Evolutionary conservation across 2,329 filamentous ascomycete species (phyloP), one percentile per base, ranked within the genome.

Genomic region (Fusarium sp.): DNA sequence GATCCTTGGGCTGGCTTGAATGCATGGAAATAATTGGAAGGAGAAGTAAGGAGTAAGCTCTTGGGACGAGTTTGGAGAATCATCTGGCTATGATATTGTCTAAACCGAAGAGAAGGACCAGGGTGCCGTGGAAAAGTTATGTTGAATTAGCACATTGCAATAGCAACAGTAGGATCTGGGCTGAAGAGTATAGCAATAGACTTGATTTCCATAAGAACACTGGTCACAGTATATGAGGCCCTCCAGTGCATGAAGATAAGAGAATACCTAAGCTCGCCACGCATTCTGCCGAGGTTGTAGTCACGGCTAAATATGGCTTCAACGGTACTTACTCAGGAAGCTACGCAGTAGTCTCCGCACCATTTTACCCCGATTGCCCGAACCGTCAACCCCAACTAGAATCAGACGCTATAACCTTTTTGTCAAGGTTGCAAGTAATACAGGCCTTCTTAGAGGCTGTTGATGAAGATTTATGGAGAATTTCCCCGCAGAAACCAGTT

Each of bases 1-100:
- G 85, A 87, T 69, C 85, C 85, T 2, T 87, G 85, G 85, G 83
- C 85, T 14, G 85, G 85, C 3, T 74, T 87, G 32, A 86, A 81
- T 65, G 81, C 83, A 42, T 87, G 85, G 85, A 86, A 85, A 72
- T 87, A 40, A 75, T 59, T 40, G 34, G 50, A 37, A 20, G 41
- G 58, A 34, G 45, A 59, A n/a, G 10, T 16, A 27, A 30, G 42
- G 32, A 42, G 20, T 21, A 18, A 11, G 21, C 18, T 42, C 18
- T 42, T 16, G 23, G 27, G 27, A 56, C 16, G 30, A 45, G n/a
- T 41, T 43, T 25, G 37, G 43, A 57, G 21, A 34, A 32, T 37
- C 30, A 45, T 25, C 23, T 41, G 43, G 51, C n/a, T 47, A 43
- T 45, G 43, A 40, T 45, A 28, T 63, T 34, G 32, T 50, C 21